Base-by-base conservation (phyloP, 768 basidiomycete species). In the Suillus brevipes region DNA sequence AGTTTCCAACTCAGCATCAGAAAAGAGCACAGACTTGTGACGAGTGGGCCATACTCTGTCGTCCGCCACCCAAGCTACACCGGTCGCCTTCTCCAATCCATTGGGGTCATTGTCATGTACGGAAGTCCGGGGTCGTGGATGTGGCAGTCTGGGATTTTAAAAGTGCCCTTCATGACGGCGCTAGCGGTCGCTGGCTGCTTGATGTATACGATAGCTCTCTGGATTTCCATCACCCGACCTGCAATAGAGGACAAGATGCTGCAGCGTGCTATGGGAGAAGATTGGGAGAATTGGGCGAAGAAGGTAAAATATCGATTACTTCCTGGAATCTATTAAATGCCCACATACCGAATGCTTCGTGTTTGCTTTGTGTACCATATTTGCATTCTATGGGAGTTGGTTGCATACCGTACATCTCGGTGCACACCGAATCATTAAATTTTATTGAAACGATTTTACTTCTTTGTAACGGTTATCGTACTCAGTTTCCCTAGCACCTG, bases 1-100 rank as follows among this genome's bases (percentile, higher is more conserved):
- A 77, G 73, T 8, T 76, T 75, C 59, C 66, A 71, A 23, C 67
- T 75, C n/a, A 68, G 67, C 45, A 50, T 75, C 36, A 69, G 69
- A 10, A 59, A 61, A 40, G 60, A 65, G 20, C 76, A 76, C 64
- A 66, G 60, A 49, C 68, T 77, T 5, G 65, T 77, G 49, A 77
- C 72, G 1, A 56, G 61, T 3, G 74, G 75, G 6, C 77, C 77
- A 1, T 77, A 78, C 61, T 53, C 68, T 0, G 10, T 67, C 14
- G 73, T 75, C 2, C 74, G 76, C 18, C 76, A 77, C 62, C 76
- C 76, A 43, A 65, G 45, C 28, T 78, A 78, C 64, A 68, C 69
- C 13, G 74, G 69, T 2, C 7, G 64, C 1, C 25, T 69, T 3
- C 42, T 74, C 9, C 53, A 36, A 34, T n/a, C 40, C 16, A 8